These are phyloP conservation scores for Haberlea rhodopensis DNA, from an alignment of 257 asterid species.

Conservation along the genomic window DNA sequence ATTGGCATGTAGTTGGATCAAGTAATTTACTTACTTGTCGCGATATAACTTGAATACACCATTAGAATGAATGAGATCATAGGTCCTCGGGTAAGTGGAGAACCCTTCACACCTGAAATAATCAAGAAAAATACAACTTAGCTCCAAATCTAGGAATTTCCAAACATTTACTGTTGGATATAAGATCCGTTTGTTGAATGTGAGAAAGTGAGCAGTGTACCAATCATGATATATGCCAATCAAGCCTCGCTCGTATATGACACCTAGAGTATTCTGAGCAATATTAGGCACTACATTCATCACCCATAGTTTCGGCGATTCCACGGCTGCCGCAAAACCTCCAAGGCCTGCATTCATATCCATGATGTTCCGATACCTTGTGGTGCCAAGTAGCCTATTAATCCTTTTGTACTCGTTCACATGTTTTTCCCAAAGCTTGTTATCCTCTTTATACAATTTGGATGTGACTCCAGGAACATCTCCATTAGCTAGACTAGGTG, in stretches of 20 bases:
- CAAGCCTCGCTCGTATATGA: slow-evolving; percentile 77
- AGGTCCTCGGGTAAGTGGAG: slow-evolving; percentile 93
- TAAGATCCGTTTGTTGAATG: not conserved
- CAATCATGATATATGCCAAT: slow-evolving; percentile 93
- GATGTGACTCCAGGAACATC: slow-evolving; percentile 60
- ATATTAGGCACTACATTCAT: slow-evolving; percentile 85
- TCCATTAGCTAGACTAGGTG: slow-evolving; percentile 67
- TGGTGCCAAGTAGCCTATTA: slow-evolving; percentile 53
- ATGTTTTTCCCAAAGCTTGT: slow-evolving; percentile 69
- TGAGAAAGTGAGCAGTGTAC: slow-evolving; percentile 36
- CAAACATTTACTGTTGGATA: not conserved
- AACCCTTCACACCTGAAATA: slow-evolving; percentile 86
- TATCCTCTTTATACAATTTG: slow-evolving; percentile 64
- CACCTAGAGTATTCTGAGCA: slow-evolving; percentile 67
- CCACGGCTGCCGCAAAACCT: slow-evolving; percentile 83
- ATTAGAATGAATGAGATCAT: slow-evolving; percentile 78
- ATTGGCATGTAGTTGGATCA: slow-evolving; percentile 5
- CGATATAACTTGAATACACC: slow-evolving; percentile 65
- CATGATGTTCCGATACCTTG: slow-evolving; percentile 81
- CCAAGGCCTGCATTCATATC: slow-evolving; percentile 96
- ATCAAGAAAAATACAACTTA: not conserved
- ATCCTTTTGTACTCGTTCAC: slow-evolving; percentile 58
- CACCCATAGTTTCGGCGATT: slow-evolving; percentile 83
- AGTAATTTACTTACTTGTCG: slow-evolving; percentile 59
- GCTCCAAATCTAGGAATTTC: slow-evolving; percentile 23